These are phyloP conservation scores for Didymella exigua DNA, from an alignment of 2,329 filamentous ascomycete species.

Conservation along the genomic window DNA sequence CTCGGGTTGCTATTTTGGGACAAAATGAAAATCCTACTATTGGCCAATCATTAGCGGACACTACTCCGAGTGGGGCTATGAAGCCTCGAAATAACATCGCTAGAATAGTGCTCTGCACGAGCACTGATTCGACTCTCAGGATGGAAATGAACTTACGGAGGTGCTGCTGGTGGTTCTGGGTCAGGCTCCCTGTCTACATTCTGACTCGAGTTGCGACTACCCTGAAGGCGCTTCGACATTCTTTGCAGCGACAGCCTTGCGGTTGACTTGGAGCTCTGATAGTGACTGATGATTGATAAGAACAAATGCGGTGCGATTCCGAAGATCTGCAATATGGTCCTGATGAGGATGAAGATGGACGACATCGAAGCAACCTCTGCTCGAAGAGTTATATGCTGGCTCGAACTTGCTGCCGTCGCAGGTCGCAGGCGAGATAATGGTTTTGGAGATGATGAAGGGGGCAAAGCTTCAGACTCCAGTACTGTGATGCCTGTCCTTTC, in stretches of 20 bases:
- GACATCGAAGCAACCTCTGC: neutral
- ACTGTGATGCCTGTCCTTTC: neutral
- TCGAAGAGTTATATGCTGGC: neutral
- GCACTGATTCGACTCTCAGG: neutral
- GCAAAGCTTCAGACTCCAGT: neutral
- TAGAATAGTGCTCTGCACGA: neutral
- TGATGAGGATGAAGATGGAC: neutral
- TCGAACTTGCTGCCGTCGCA: neutral
- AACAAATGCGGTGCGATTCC: constrained; percentile 8
- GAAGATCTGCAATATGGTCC: neutral
- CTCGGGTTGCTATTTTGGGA: constrained; percentile 24
- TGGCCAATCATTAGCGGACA: constrained; percentile 15
- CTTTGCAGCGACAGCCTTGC: neutral
- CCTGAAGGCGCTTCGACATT: neutral
- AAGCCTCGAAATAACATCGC: constrained; percentile 4
- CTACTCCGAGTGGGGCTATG: neutral
- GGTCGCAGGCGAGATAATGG: neutral
- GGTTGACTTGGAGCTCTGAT: neutral
- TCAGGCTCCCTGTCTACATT: constrained; percentile 17
- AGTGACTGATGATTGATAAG: constrained; percentile 1
- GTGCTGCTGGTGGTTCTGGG: constrained; percentile 36
- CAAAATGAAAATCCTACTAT: constrained; percentile 36
- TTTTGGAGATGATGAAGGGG: neutral
- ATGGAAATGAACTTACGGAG: constrained; percentile 30
- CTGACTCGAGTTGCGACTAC: neutral